These are phyloP conservation scores for Monosporozyma yasuniensis DNA, from an alignment of 805 yeast genomes.

Conservation along the genomic window DNA sequence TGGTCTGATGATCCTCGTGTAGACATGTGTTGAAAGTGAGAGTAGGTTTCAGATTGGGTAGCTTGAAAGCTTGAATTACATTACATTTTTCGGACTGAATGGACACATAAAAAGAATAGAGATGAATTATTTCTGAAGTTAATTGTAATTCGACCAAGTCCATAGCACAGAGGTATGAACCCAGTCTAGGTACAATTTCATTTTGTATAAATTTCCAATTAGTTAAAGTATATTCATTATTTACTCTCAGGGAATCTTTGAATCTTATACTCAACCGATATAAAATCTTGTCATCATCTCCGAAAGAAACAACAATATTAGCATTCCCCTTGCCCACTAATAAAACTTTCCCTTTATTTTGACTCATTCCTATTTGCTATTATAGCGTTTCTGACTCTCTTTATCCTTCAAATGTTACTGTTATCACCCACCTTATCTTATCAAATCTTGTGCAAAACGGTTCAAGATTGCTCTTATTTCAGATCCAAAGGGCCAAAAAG, in stretches of 20 bases:
- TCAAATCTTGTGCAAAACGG: background rate
- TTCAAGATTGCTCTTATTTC: background rate
- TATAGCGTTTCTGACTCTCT: no score
- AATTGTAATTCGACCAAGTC: constrained; percentile 6
- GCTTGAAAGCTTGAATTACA: background rate
- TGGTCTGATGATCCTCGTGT: constrained; percentile 21
- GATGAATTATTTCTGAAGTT: background rate
- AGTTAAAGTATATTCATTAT: constrained; percentile 17
- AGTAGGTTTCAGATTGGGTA: constrained; percentile 14
- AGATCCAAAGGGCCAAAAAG: background rate
- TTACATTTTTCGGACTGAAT: background rate
- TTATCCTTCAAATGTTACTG: no score
- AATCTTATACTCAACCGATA: constrained; percentile 22
- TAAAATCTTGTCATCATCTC: constrained; percentile 7
- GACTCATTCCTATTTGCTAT: no score
- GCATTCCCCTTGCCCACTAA: constrained; percentile 4
- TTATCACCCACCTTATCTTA: background rate
- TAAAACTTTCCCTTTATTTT: background rate
- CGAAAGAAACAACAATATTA: background rate
- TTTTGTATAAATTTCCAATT: constrained; percentile 14
- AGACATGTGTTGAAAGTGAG: background rate
- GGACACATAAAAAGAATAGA: constrained; percentile 1
- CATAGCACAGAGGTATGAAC: constrained; percentile 8
- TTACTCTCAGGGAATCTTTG: constrained; percentile 8
- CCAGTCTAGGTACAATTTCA: constrained; percentile 9